These are phyloP conservation scores for Aspergillus intermedius DNA, from an alignment of 2,329 filamentous ascomycete genomes.

Conservation along the genomic window DNA sequence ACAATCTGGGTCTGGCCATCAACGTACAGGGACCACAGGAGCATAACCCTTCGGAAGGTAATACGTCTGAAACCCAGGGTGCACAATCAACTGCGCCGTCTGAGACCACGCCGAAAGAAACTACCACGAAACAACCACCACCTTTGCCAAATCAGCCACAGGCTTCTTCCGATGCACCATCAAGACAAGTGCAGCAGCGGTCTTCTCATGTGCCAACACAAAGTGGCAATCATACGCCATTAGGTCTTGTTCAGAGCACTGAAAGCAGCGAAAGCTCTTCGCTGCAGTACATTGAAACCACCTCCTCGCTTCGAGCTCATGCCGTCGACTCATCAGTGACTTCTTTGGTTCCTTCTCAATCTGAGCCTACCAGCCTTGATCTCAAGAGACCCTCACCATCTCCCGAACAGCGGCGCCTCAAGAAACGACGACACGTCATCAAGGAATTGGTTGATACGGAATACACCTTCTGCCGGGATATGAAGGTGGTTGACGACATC, in stretches of 20 bases:
- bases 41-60: constrained; percentile 13
- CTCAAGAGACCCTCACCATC: constrained; percentile 25
- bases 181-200: constrained; percentile 6
- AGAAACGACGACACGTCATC: constrained; percentile 74
- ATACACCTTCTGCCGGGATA: constrained; percentile 81
- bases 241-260: constrained; percentile 19
- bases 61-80: constrained; percentile 25
- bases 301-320: constrained; percentile 24
- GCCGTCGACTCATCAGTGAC: constrained; percentile 32
- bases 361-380: constrained; percentile 18
- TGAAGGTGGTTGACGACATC: constrained; percentile 96
- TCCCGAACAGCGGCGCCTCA: constrained; percentile 51
- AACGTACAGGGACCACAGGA: constrained; percentile 30
- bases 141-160: constrained; percentile 2
- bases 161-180: background rate
- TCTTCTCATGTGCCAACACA: constrained; percentile 2
- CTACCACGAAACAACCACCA: background rate
- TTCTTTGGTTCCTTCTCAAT: constrained; percentile 28
- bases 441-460: constrained; percentile 93
- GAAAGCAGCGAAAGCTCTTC: constrained; percentile 35
- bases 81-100: constrained; percentile 20
- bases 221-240: constrained; percentile 10
- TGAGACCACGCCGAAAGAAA: constrained; percentile 7
- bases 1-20: constrained; percentile 41
- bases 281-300: constrained; percentile 22